These are phyloP conservation scores for Colletotrichum sp. DNA, from an alignment of 2,329 filamentous ascomycete genomes.

Conservation along the genomic window DNA sequence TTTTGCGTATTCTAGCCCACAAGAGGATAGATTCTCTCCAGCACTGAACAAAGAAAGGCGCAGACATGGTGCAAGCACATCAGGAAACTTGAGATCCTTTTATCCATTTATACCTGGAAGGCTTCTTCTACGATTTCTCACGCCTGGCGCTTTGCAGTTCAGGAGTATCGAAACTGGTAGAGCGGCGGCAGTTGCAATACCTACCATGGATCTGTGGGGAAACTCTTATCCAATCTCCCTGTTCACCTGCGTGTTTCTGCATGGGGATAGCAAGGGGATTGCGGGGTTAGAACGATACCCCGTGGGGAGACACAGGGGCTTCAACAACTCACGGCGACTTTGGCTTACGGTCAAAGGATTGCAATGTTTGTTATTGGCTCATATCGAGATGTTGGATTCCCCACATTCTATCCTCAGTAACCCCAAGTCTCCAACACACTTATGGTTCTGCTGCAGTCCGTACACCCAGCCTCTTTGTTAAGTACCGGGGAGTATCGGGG, in stretches of 20 bases:
- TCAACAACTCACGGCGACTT: neutral
- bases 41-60: neutral
- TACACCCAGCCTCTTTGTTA: neutral
- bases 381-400: neutral
- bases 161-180: neutral
- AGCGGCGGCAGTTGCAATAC: neutral
- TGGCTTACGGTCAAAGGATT: neutral
- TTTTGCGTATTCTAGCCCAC: neutral
- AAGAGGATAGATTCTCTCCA: fast-evolving
- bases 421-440: neutral
- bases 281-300: neutral
- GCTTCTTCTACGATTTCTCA: neutral
- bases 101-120: neutral
- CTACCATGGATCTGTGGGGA: neutral
- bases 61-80: fast-evolving
- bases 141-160: neutral
- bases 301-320: neutral
- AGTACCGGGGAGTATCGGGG: neutral
- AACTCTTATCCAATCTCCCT: neutral
- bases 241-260: neutral
- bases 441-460: neutral
- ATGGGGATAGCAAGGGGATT: neutral
- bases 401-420: neutral
- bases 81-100: fast-evolving
- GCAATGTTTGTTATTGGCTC: neutral